phyloP scores from a whole-genome alignment of 805 yeast species.

The Yamadazyma endophytica region DNA sequence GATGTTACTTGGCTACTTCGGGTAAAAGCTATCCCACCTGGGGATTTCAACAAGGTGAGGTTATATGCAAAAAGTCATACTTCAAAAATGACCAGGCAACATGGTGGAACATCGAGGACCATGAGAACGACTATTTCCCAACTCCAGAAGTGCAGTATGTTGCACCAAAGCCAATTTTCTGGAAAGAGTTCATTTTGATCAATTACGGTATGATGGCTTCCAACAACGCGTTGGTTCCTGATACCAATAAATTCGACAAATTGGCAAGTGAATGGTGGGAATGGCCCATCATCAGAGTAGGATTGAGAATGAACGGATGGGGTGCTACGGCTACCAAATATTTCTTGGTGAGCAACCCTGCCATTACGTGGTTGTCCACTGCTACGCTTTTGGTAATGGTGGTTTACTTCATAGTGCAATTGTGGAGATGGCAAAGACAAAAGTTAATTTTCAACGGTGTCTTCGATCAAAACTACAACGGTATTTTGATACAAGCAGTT shows the following conservation, averaged over 20 bases:
- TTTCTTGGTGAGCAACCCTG: conserved; percentile 72
- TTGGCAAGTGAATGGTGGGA: conserved; percentile 78
- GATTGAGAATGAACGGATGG: conserved; percentile 78
- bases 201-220: conserved; percentile 88
- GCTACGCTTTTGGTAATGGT: conserved; percentile 18
- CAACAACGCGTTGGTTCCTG: conserved; percentile 78
- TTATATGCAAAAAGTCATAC: conserved; percentile 57
- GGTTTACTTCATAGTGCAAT: conserved; percentile 14
- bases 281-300: conserved; percentile 79
- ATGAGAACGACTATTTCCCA: conserved; percentile 47
- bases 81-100: conserved; percentile 55
- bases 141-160: conserved; percentile 26
- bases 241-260: conserved; percentile 66
- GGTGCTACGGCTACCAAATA: conserved; percentile 53
- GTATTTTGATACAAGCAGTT: conserved; percentile 25
- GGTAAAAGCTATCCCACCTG: conserved; percentile 69
- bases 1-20: conserved; percentile 76
- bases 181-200: conserved; percentile 70
- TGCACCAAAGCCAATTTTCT: conserved; percentile 46
- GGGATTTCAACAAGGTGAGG: conserved; percentile 85
- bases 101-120: conserved; percentile 81
- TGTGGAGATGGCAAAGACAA: conserved; percentile 33
- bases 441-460: conserved; percentile 12
- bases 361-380: conserved; percentile 60
- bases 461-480: conserved; percentile 24